Conservation (phyloP, 2,329 filamentous ascomycete species). For the Paracoccidioides brasiliensis region DNA sequence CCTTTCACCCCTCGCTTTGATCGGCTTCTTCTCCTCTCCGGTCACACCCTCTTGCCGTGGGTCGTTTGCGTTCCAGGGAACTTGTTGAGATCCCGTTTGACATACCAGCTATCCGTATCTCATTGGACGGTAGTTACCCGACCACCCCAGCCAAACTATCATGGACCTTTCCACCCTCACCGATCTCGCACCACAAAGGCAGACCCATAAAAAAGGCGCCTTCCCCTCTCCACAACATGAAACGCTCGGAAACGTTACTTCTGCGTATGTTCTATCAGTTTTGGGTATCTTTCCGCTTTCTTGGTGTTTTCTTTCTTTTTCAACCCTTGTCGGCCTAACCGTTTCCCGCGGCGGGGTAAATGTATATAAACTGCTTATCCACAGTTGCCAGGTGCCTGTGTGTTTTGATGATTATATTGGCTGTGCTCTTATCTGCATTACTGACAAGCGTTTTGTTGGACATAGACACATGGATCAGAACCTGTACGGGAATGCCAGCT, state of each 20-base stretch:
- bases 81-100: neutral
- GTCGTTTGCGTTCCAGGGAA: neutral
- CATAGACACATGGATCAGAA: conserved; percentile 20
- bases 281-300: neutral
- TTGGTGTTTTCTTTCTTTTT: neutral
- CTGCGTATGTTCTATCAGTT: neutral
- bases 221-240: conserved; percentile 5
- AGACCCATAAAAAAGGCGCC: conserved; percentile 5
- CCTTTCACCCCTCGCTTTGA: neutral
- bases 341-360: neutral
- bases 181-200: conserved; percentile 8
- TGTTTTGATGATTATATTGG: no score
- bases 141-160: neutral
- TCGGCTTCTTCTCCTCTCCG: neutral
- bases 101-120: neutral
- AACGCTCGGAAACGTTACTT: neutral
- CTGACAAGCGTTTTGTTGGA: conserved; percentile 3
- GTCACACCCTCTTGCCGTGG: neutral
- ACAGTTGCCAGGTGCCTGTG: neutral
- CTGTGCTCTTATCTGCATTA: neutral
- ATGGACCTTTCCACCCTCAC: conserved; percentile 13
- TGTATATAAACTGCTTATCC: neutral
- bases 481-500: conserved; percentile 22
- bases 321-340: no score
- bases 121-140: neutral